phyloP scores from a whole-genome alignment of 2,329 filamentous ascomycete genomes.

The Botrytis deweyae region DNA sequence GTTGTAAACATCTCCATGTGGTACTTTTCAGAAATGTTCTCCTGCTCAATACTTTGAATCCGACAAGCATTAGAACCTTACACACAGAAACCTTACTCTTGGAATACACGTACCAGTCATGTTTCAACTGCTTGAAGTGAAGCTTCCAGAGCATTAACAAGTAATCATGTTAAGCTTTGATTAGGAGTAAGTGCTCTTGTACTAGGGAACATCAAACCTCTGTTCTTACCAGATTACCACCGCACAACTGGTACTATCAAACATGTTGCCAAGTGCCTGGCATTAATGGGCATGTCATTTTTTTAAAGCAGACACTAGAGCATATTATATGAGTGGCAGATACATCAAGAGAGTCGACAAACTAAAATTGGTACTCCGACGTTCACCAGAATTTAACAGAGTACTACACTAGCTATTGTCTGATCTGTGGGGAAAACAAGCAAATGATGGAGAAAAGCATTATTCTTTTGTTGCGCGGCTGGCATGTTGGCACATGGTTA shows the following conservation, averaged over 20 bases:
- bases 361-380: not conserved
- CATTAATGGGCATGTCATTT: not conserved
- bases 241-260: not conserved
- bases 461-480: not conserved
- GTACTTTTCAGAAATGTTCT: not conserved
- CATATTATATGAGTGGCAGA: not conserved
- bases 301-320: not conserved
- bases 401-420: not conserved
- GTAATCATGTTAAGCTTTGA: not conserved
- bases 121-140: not conserved
- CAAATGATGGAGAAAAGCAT: not conserved
- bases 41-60: not conserved
- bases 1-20: not conserved
- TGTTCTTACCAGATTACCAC: not conserved
- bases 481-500: not conserved
- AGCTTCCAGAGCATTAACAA: not conserved
- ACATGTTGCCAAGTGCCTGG: not conserved
- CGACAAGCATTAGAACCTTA: not conserved
- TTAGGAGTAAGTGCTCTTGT: not conserved
- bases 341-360: not conserved
- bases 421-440: not conserved
- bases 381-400: no score
- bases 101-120: not conserved
- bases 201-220: not conserved
- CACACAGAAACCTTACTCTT: not conserved